Base-by-base conservation (phyloP, 495 filamentous ascomycete species). In the Neurospora hispaniola region DNA sequence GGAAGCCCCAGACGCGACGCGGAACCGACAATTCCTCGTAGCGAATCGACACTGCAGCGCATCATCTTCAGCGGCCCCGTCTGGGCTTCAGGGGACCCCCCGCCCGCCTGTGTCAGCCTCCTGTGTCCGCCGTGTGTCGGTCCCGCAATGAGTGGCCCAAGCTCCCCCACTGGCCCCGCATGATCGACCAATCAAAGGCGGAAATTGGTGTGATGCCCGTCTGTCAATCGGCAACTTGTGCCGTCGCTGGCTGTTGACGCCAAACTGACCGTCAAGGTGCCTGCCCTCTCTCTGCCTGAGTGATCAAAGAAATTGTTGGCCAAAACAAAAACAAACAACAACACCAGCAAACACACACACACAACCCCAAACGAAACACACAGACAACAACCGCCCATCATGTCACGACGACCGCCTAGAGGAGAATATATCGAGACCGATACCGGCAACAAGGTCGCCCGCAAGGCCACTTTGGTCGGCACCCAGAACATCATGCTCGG, bases 351-450 rank as follows among this genome's bases (percentile, higher is more conserved):
- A 62, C 23, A 27, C 1, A 62, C 27, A 59, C 41, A 5, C 27
- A 43, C 41, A 5, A 69, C 7, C 46, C 43, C 6, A 23, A 69
- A 46, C 42, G 1, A 42, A 73, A 0, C 23, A 6, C 7, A 41
- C 42, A 35, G 27, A 73, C 31, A 73, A 2, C 1, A 31, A 72
- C 71, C 72, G 48, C 75, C 74, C 74, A 83, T 73, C 16, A 94
- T 94, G 92, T 91, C 92, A 71, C 88, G 90, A 69, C 93, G 94
- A 78, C 88, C 87, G 44, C 86, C 85, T 9, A 94, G 93, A 79
- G 92, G 93, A 78, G 94, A 98, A 82, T 98, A 97, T 79, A 97
- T 98, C 71, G 94, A 98, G 80, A 98, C 94, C n/a, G 94, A 97
- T 84, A 98, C 94, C 39, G 96, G 96, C 75, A 99, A 99, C 87